phyloP scores from a whole-genome alignment of 2,329 filamentous ascomycete genomes.

The Penicillium corylophilum region DNA sequence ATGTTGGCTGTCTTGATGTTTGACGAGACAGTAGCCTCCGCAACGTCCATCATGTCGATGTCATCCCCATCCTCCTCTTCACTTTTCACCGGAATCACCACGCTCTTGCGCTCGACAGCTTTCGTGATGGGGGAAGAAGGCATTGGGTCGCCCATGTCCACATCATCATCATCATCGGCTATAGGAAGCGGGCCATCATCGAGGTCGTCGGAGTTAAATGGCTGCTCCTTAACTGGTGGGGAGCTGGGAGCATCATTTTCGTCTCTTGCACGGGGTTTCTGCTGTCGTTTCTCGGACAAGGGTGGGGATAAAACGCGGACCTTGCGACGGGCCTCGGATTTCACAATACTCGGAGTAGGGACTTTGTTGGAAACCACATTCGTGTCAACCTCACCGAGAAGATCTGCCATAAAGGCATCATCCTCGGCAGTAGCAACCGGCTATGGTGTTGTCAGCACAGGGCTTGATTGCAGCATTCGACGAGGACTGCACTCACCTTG shows the following conservation, averaged over 20 bases:
- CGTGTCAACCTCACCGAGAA: conserved; percentile 84
- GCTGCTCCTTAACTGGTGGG: conserved; percentile 41
- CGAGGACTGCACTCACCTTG: conserved; percentile 60
- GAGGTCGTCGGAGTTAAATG: conserved; percentile 46
- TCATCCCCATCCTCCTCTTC: conserved; percentile 74
- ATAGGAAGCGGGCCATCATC: conserved; percentile 57
- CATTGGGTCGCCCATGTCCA: conserved; percentile 81
- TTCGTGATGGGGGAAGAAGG: conserved; percentile 86
- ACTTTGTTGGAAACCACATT: conserved; percentile 62
- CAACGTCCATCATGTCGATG: conserved; percentile 80
- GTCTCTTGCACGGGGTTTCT: conserved; percentile 48
- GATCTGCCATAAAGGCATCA: conserved; percentile 77
- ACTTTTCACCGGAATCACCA: conserved; percentile 52
- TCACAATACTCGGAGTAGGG: conserved; percentile 62
- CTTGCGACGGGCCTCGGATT: conserved; percentile 74
- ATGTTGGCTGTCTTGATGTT: conserved; percentile 68
- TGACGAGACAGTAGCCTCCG: conserved; percentile 66
- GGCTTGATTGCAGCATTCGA: conserved; percentile 31
- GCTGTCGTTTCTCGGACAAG: conserved; percentile 53
- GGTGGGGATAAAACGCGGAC: conserved; percentile 77
- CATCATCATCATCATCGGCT: conserved; percentile 70
- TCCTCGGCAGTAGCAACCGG: conserved; percentile 80
- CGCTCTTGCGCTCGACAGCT: conserved; percentile 68
- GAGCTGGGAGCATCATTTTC: conserved; percentile 47
- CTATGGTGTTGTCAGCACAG: conserved; percentile 30